Percentiles rank a stretch among this genome's conserved stretches.
phyloP scores from a whole-genome alignment of 495 filamentous ascomycete species.

The Clavariopsis aquatica region DNA sequence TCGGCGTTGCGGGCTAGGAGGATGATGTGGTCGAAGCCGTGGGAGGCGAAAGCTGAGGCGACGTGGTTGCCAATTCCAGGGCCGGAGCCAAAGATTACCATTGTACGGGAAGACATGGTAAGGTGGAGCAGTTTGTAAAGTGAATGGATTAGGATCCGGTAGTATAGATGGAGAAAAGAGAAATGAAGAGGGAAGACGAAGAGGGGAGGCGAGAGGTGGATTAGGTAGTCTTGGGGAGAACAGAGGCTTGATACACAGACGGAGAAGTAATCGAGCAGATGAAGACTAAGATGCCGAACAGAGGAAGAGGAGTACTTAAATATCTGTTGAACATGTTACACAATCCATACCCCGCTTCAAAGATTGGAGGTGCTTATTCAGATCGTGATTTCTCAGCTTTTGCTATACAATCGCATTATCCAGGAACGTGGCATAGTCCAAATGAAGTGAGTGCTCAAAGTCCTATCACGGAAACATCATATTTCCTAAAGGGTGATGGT shows the following conservation, averaged over 20 bases:
- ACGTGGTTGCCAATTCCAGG: slow-evolving; percentile 48
- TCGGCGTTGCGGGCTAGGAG: slow-evolving; percentile 45
- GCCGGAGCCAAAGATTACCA: slow-evolving; percentile 47
- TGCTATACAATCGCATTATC: not conserved
- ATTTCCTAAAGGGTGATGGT: not conserved
- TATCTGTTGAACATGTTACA: not conserved
- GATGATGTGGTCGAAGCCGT: slow-evolving; percentile 46
- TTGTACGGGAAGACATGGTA: slow-evolving; percentile 9
- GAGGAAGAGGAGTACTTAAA: not conserved
- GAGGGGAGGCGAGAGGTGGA: no score
- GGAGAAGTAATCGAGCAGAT: no score
- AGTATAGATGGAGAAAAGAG: no score
- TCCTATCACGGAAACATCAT: not conserved
- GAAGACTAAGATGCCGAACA: no score
- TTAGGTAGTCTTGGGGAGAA: no score
- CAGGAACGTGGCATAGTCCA: no score
- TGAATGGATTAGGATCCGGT: not conserved
- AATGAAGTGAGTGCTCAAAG: no score
- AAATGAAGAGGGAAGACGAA: no score
- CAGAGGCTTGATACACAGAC: no score
- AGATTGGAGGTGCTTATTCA: not conserved
- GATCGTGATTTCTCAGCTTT: not conserved
- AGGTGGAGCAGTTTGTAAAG: not conserved
- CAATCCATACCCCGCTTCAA: not conserved
- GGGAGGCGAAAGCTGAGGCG: slow-evolving; percentile 44